Percentiles rank a stretch among this genome's conserved stretches.
These are phyloP conservation scores for Rhododendron mucronatum DNA, from an alignment of 148 eudicot genomes.

Conservation along the genomic window DNA sequence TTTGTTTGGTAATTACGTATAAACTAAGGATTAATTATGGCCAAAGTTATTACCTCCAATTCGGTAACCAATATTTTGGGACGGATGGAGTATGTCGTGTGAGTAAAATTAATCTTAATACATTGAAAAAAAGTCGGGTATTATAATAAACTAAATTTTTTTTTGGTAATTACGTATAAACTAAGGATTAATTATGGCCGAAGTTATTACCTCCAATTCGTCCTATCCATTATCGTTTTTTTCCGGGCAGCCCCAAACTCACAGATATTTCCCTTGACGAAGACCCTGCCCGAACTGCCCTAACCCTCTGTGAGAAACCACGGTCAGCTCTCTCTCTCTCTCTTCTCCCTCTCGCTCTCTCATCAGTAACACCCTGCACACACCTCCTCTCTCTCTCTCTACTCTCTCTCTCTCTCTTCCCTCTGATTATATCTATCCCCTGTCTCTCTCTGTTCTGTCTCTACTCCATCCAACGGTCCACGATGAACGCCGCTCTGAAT, in stretches of 20 bases:
- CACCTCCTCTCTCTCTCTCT: neutral
- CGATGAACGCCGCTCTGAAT: neutral
- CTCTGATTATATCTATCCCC: neutral
- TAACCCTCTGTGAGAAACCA: neutral
- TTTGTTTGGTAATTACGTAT: too few species aligned
- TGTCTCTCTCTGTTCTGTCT: neutral
- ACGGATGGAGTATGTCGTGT: too few species aligned
- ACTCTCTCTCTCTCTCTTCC: neutral
- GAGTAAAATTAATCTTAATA: too few species aligned
- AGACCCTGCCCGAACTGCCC: conserved; percentile 14
- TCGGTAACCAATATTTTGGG: neutral
- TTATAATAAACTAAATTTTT: too few species aligned
- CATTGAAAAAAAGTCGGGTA: too few species aligned
- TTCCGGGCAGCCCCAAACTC: neutral
- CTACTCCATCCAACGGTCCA: neutral
- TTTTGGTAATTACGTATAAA: too few species aligned
- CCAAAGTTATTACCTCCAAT: neutral
- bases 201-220: neutral
- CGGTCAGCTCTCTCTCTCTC: conserved; percentile 1
- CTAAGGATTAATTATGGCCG: neutral
- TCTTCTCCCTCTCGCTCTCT: neutral
- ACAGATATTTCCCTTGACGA: conserved; percentile 2
- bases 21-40: neutral
- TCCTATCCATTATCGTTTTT: neutral
- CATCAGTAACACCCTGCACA: neutral